Evolutionary conservation across 2,329 filamentous ascomycete species (phyloP).

Genomic region (Raffaelea deltoideospora): DNA sequence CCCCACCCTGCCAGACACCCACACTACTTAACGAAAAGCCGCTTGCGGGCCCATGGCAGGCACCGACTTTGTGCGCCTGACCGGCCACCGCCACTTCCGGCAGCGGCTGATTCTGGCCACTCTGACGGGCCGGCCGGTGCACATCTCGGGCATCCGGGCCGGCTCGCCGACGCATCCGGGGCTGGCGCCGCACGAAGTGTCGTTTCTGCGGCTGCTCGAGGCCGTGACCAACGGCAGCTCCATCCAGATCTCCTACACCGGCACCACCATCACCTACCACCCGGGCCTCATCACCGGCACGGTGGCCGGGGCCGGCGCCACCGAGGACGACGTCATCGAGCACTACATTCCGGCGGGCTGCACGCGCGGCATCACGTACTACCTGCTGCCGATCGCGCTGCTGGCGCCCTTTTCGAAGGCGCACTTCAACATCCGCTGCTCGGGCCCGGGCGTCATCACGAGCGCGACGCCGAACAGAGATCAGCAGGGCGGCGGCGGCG

Average conservation of each 20-base stretch:
- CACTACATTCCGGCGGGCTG: conserved; percentile 68
- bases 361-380: conserved; percentile 76
- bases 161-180: conserved; percentile 76
- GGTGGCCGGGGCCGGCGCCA: conserved; percentile 54
- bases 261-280: conserved; percentile 82
- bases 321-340: conserved; percentile 57
- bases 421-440: conserved; percentile 78
- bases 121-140: conserved; percentile 74
- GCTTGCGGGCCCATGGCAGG: too few relatives aligned
- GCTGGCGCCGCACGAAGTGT: conserved; percentile 83
- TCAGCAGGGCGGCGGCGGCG: conserved; percentile 54
- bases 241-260: conserved; percentile 92
- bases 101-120: conserved; percentile 81
- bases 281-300: conserved; percentile 86
- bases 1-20: too few relatives aligned
- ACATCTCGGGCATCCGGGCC: conserved; percentile 87
- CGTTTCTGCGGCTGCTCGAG: conserved; percentile 87
- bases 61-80: conserved; percentile 41
- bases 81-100: conserved; percentile 67
- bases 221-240: conserved; percentile 87
- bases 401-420: conserved; percentile 88
- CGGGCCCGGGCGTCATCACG: conserved; percentile 85
- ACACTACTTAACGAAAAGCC: too few relatives aligned
- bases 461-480: too few relatives aligned
- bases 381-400: conserved; percentile 75